Percentiles rank a stretch among this genome's conserved stretches.
Conservation (phyloP, 2,329 filamentous ascomycete genomes). For the Ambrosiella xylebori region DNA sequence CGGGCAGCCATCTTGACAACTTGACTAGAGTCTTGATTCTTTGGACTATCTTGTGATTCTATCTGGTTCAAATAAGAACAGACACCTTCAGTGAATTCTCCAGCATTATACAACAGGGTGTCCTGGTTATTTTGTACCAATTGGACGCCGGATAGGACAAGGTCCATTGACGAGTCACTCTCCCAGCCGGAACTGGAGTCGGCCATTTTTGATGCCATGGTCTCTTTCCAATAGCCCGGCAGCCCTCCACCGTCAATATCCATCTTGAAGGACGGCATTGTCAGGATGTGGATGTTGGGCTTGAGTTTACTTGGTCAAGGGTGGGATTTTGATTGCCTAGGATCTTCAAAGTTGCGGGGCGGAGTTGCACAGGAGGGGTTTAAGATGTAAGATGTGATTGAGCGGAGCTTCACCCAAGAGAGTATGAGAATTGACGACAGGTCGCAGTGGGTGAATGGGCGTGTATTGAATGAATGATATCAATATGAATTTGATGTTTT, state of each 20-base stretch:
- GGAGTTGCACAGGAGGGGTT: too few relatives aligned
- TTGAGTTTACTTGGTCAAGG: too few relatives aligned
- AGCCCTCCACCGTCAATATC: not conserved
- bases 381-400: too few relatives aligned
- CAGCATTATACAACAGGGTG: not conserved
- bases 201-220: too few relatives aligned
- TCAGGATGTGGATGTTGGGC: not conserved
- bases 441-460: too few relatives aligned
- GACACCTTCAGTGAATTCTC: not conserved
- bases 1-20: constrained; percentile 30
- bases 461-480: too few relatives aligned
- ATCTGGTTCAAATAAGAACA: too few relatives aligned
- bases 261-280: not conserved
- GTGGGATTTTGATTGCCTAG: too few relatives aligned
- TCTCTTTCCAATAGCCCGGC: not conserved
- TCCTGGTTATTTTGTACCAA: not conserved
- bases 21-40: not conserved
- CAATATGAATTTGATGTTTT: too few relatives aligned
- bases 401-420: too few relatives aligned
- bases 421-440: too few relatives aligned
- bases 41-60: not conserved
- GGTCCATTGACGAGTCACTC: not conserved
- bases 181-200: not conserved
- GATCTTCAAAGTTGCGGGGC: too few relatives aligned
- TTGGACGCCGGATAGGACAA: not conserved